These are phyloP conservation scores for Pseudocercospora pini-densiflorae DNA, from an alignment of 2,329 filamentous ascomycete species.

Conservation along the genomic window DNA sequence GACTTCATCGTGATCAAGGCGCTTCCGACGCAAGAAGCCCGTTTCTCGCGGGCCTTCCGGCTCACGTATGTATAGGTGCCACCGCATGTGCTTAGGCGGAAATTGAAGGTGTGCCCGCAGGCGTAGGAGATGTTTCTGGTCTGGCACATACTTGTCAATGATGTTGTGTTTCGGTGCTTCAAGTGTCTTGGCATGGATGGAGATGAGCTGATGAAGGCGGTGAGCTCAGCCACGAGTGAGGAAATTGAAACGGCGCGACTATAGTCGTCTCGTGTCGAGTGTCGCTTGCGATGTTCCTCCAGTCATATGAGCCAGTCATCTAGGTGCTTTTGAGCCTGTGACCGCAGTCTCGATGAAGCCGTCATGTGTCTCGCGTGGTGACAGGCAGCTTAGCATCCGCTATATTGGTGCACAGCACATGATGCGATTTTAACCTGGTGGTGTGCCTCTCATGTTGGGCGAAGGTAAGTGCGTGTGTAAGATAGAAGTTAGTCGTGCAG, in stretches of 20 bases:
- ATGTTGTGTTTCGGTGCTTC: neutral
- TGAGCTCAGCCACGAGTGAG: neutral
- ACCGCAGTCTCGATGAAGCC: neutral
- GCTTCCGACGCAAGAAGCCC: constrained; percentile 36
- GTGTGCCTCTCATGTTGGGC: neutral
- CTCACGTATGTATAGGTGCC: constrained; percentile 36
- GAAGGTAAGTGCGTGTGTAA: neutral
- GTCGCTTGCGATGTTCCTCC: neutral
- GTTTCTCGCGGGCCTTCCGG: constrained; percentile 16
- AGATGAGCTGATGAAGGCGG: neutral
- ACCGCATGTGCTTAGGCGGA: constrained; percentile 40
- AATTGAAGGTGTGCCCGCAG: constrained; percentile 39
- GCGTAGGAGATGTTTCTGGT: constrained; percentile 38
- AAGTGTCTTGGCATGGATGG: neutral
- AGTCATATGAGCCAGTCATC: neutral
- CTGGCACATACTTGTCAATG: constrained; percentile 43
- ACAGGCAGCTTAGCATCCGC: too few species aligned
- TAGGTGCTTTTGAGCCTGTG: neutral
- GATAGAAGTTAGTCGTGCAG: neutral
- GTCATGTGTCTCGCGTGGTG: neutral
- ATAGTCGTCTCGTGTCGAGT: neutral
- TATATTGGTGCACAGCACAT: neutral
- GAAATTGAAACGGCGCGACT: neutral
- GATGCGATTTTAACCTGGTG: neutral
- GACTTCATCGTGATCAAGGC: constrained; percentile 33